Conservation (phyloP, 768 basidiomycete genomes). For the Lentinula sp. region DNA sequence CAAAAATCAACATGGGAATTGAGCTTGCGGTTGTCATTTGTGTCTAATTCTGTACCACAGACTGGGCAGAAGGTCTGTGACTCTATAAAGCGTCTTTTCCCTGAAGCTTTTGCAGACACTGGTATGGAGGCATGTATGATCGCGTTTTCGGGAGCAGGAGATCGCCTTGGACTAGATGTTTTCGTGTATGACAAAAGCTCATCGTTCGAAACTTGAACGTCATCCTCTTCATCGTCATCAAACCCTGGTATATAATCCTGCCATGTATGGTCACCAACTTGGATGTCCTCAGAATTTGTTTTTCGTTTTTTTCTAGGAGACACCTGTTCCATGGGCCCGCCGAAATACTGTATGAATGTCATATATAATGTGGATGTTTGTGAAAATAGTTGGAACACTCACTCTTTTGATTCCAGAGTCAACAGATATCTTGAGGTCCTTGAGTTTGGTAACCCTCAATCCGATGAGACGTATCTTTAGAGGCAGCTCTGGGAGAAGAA, state of each 20-base stretch:
- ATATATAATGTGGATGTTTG: not conserved
- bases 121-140: not conserved
- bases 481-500: conserved; percentile 77
- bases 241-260: conserved; percentile 47
- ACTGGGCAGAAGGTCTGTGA: conserved; percentile 60
- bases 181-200: not conserved
- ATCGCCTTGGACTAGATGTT: not conserved
- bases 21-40: conserved; percentile 66
- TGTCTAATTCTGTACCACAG: conserved; percentile 54
- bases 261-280: conserved; percentile 11
- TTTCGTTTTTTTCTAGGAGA: conserved; percentile 37
- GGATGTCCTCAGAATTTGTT: conserved; percentile 13
- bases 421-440: conserved; percentile 57
- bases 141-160: not conserved
- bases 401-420: conserved; percentile 72
- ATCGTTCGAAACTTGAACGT: conserved; percentile 10
- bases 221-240: conserved; percentile 44
- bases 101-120: conserved; percentile 8
- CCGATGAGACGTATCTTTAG: conserved; percentile 82
- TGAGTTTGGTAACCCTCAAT: conserved; percentile 81
- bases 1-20: conserved; percentile 92
- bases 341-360: conserved; percentile 48
- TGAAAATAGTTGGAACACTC: conserved; percentile 12
- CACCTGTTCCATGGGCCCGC: conserved; percentile 21
- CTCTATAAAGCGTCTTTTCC: conserved; percentile 16